Evolutionary conservation across 1,139 yeast species (phyloP).

Genomic region (Sugiyamaella pinicola): DNA sequence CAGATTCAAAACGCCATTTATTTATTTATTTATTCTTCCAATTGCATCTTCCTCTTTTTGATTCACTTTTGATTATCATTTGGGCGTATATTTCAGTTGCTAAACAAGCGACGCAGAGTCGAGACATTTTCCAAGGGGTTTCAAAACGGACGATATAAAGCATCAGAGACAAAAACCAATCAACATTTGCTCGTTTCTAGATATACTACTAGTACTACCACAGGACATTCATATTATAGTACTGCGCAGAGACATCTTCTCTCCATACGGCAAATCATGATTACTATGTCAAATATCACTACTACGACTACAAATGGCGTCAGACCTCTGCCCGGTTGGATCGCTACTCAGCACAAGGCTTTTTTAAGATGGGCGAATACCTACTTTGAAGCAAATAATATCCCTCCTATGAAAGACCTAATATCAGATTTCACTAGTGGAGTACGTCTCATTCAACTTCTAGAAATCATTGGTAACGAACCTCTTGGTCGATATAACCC

Average conservation of each 20-base stretch:
- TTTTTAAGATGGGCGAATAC: slow-evolving; percentile 47
- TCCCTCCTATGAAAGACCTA: slow-evolving; percentile 38
- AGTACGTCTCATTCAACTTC: slow-evolving; percentile 42
- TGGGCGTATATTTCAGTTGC: neutral
- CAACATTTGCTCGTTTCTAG: too few species aligned
- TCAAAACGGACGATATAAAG: neutral
- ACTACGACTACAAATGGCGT: slow-evolving; percentile 15
- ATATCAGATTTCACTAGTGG: slow-evolving; percentile 42
- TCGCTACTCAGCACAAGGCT: slow-evolving; percentile 46
- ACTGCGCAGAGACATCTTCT: too few species aligned
- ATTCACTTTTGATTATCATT: neutral
- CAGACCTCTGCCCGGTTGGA: slow-evolving; percentile 41
- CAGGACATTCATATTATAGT: too few species aligned
- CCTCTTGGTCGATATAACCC: slow-evolving; percentile 44
- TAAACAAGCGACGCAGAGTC: slow-evolving; percentile 1
- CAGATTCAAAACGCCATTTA: neutral
- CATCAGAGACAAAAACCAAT: too few species aligned
- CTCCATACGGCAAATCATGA: neutral
- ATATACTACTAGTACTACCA: too few species aligned
- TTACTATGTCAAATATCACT: slow-evolving; percentile 6
- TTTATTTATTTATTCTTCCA: slow-evolving; percentile 5
- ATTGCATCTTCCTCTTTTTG: neutral
- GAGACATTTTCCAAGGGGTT: neutral
- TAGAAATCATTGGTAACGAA: slow-evolving; percentile 46
- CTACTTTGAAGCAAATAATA: slow-evolving; percentile 37